A percentile compares a stretch with the other conserved stretches of the same genome.
phyloP scores from a whole-genome alignment of 306 rosid genomes.

The Comarum palustre region DNA sequence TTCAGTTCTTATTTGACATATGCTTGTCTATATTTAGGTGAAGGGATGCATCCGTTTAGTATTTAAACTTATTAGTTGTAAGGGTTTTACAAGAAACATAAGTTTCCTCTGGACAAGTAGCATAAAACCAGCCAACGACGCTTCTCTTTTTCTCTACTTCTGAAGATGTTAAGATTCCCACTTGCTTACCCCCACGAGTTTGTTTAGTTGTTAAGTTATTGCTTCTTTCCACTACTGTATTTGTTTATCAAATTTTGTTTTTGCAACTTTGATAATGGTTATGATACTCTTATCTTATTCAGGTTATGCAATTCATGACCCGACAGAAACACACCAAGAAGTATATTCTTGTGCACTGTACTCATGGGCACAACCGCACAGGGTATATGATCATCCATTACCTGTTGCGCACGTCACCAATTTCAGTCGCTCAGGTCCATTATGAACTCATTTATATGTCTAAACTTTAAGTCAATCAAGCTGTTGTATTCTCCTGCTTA shows the following conservation, averaged over 20 bases:
- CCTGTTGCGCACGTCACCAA: conserved; percentile 71
- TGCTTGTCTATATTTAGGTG: conserved; percentile 8
- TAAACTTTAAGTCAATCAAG: conserved; percentile 6
- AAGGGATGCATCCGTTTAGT: not conserved
- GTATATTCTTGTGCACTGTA: conserved; percentile 94
- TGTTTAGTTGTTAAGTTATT: not conserved
- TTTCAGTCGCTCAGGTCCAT: conserved; percentile 83
- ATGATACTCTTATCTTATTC: conserved; percentile 24
- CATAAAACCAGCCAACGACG: not conserved
- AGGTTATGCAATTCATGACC: conserved; percentile 75
- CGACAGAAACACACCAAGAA: conserved; percentile 88
- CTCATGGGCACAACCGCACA: conserved; percentile 98
- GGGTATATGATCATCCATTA: conserved; percentile 93
- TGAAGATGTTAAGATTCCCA: not conserved
- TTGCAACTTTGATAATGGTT: not conserved
- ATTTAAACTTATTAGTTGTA: not conserved
- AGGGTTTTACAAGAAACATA: not conserved
- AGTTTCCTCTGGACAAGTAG: not conserved
- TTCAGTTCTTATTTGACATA: conserved; percentile 41
- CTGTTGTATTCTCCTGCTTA: not conserved
- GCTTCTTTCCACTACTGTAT: not conserved
- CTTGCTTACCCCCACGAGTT: not conserved
- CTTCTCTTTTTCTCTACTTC: not conserved
- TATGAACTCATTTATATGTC: conserved; percentile 15
- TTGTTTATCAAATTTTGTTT: not conserved